A percentile compares a stretch with the other conserved stretches of the same genome.
Conservation (phyloP, 768 basidiomycete species). For the Russula virescens region DNA sequence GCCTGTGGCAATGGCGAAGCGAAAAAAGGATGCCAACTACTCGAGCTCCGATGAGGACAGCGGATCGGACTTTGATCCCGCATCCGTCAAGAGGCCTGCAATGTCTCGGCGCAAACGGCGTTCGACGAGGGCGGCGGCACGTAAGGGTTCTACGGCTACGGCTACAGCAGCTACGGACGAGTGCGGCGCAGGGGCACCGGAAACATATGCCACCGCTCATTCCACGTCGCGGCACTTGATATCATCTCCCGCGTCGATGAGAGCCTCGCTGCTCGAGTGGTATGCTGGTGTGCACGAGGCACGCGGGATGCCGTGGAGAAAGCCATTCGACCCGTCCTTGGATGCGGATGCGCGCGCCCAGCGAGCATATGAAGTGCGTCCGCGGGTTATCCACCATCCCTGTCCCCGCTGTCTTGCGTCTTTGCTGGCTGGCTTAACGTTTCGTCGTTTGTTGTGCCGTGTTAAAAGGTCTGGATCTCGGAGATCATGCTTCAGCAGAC, state of each 20-base stretch:
- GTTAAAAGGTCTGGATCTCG: conserved; percentile 79
- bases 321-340: conserved; percentile 52
- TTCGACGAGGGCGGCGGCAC: not conserved
- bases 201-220: conserved; percentile 28
- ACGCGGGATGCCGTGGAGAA: conserved; percentile 92
- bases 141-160: not conserved
- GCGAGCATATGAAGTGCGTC: conserved; percentile 86
- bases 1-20: conserved; percentile 7
- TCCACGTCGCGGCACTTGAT: conserved; percentile 47
- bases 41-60: conserved; percentile 11
- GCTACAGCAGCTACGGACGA: not conserved
- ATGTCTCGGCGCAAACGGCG: not conserved
- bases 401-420: too few species aligned
- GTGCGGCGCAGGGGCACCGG: not conserved
- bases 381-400: too few species aligned
- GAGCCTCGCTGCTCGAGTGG: conserved; percentile 57
- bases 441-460: not conserved
- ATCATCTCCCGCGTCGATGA: conserved; percentile 36
- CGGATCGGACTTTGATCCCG: conserved; percentile 12
- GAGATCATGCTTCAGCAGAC: conserved; percentile 98
- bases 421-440: not conserved
- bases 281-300: conserved; percentile 58
- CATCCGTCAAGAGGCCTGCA: not conserved
- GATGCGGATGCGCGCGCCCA: conserved; percentile 62
- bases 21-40: not conserved